These are phyloP conservation scores for Fragilariopsis cylindrus DNA, from an alignment of 108 stramenopile species.

Conservation along the genomic window DNA sequence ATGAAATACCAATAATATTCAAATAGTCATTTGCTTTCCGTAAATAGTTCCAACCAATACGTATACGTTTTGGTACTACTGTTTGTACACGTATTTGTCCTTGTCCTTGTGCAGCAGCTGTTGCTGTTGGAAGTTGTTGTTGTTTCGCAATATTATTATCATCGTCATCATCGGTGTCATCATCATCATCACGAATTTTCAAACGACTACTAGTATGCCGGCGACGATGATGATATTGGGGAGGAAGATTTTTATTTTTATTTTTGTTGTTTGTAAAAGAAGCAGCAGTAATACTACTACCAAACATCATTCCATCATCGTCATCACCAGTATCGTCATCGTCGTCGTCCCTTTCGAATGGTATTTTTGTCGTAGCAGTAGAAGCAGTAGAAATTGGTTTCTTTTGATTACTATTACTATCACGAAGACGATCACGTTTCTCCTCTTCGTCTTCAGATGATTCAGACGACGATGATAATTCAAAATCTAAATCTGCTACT, in stretches of 20 bases:
- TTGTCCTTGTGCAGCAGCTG: constrained; percentile 17
- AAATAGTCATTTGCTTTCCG: constrained; percentile 40
- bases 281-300: neutral
- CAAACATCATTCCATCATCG: neutral
- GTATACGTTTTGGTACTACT: neutral
- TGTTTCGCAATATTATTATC: neutral
- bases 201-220: no score
- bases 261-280: neutral
- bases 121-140: neutral
- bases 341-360: neutral
- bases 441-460: constrained; percentile 4
- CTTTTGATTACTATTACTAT: neutral
- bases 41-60: constrained; percentile 12
- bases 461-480: constrained; percentile 27
- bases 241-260: neutral
- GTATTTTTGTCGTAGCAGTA: neutral
- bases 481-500: constrained; percentile 6
- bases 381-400: neutral
- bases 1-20: constrained; percentile 45
- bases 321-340: constrained; percentile 1
- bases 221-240: no score
- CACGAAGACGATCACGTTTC: neutral
- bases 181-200: neutral
- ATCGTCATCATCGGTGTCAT: neutral
- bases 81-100: neutral